These are phyloP conservation scores for Eimeria nieschulzi DNA, from an alignment of 169 alveolate species.

Conservation along the genomic window DNA sequence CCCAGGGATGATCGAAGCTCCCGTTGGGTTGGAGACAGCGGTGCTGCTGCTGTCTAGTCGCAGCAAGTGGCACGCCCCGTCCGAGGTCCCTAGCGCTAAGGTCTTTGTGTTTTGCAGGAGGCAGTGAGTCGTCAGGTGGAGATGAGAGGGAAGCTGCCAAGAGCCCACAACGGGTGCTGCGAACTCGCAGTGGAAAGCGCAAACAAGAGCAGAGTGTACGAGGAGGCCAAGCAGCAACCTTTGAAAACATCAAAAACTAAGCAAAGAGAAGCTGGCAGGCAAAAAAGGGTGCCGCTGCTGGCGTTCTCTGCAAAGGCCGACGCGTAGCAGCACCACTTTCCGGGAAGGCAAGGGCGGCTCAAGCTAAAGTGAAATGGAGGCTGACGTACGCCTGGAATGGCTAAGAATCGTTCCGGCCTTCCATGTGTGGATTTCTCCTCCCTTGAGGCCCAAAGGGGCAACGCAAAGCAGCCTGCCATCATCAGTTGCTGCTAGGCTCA, in stretches of 20 bases:
- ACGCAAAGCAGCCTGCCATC: conserved; percentile 9
- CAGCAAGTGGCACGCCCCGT: conserved; percentile 54
- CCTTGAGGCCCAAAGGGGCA: not conserved
- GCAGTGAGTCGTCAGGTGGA: conserved; percentile 2
- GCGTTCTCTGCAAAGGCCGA: not conserved
- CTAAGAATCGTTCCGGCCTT: not conserved
- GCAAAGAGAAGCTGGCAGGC: too few relatives aligned
- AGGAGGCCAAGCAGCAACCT: too few relatives aligned
- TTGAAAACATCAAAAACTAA: too few relatives aligned
- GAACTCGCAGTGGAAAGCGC: too few relatives aligned
- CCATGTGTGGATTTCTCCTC: conserved; percentile 2
- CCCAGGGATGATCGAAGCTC: conserved; percentile 5
- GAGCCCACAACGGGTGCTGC: conserved; percentile 52
- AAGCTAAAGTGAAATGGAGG: not conserved
- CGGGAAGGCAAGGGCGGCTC: not conserved
- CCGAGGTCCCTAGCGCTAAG: conserved; percentile 48
- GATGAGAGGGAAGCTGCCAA: conserved; percentile 46
- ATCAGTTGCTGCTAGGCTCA: conserved; percentile 33
- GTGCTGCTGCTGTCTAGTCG: conserved; percentile 52
- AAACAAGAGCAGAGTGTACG: too few relatives aligned
- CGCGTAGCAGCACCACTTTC: not conserved
- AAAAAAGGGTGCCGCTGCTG: too few relatives aligned
- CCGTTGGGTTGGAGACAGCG: not conserved
- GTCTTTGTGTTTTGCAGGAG: conserved; percentile 47
- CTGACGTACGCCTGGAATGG: conserved; percentile 19